Conservation (phyloP, 768 basidiomycete species). For the Mycena latifolia region DNA sequence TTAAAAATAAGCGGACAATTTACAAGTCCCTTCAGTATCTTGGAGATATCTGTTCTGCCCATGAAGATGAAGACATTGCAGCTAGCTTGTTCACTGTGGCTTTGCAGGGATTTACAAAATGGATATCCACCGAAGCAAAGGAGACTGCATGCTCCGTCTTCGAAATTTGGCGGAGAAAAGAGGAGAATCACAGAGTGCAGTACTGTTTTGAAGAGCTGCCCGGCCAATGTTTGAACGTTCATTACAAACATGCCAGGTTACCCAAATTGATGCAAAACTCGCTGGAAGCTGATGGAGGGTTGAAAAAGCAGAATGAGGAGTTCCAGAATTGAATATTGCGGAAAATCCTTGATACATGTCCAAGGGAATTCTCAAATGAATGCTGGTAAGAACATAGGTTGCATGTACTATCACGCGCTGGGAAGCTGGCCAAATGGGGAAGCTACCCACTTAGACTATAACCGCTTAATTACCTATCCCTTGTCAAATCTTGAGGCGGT, state of each 20-base stretch:
- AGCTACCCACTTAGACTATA: too few species aligned
- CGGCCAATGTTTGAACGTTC: not conserved
- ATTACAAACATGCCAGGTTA: not conserved
- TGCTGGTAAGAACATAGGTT: too few species aligned
- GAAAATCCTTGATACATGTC: too few species aligned
- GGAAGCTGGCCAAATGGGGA: too few species aligned
- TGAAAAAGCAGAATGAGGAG: too few species aligned
- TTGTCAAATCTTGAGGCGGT: too few species aligned
- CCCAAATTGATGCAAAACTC: not conserved
- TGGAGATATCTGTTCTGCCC: not conserved
- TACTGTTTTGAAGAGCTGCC: not conserved
- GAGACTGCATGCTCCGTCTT: not conserved
- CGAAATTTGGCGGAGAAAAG: not conserved
- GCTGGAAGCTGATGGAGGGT: too few species aligned
- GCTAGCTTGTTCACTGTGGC: not conserved
- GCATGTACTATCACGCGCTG: too few species aligned
- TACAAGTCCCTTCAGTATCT: not conserved
- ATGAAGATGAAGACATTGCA: not conserved
- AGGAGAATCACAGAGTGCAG: not conserved
- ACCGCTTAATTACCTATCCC: too few species aligned
- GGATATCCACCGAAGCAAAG: conserved; percentile 4
- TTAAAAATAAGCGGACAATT: not conserved
- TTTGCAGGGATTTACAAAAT: not conserved
- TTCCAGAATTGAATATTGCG: too few species aligned
- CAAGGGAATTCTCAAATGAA: too few species aligned